Conservation (phyloP, 2,329 filamentous ascomycete species). For the Paramyrothecium roridum region DNA sequence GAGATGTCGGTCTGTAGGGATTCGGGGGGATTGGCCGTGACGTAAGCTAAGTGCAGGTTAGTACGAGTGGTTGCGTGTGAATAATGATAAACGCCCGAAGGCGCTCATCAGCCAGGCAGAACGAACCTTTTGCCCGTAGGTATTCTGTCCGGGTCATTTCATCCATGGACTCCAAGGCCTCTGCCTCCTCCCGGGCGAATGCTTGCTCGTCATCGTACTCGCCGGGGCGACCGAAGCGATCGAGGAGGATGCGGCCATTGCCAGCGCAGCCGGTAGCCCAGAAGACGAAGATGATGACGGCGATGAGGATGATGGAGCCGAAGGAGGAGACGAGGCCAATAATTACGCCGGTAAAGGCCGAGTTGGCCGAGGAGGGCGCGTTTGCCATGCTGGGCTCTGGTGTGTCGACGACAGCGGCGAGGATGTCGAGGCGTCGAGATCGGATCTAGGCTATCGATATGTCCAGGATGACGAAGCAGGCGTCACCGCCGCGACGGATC, state of each 20-base stretch:
- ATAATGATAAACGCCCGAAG: background rate
- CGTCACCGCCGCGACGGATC: conserved; percentile 1
- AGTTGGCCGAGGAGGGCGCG: conserved; percentile 29
- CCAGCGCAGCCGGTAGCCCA: conserved; percentile 68
- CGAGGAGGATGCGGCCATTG: conserved; percentile 85
- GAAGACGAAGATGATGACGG: conserved; percentile 88
- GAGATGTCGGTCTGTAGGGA: conserved; percentile 96
- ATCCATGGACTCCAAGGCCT: conserved; percentile 93
- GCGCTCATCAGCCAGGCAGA: background rate
- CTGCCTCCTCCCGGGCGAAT: conserved; percentile 88
- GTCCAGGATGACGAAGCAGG: background rate
- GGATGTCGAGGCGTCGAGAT: background rate
- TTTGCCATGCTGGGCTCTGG: conserved; percentile 23
- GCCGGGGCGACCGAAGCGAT: conserved; percentile 87
- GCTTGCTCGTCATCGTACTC: conserved; percentile 98
- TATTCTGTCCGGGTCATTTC: conserved; percentile 89
- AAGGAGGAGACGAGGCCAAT: conserved; percentile 95
- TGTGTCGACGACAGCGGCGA: conserved; percentile 2
- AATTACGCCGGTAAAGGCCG: conserved; percentile 71
- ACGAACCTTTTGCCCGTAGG: conserved; percentile 84
- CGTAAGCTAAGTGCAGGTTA: conserved; percentile 63
- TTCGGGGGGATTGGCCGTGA: conserved; percentile 91
- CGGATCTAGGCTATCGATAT: background rate
- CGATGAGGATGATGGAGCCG: conserved; percentile 82
- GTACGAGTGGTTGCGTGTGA: background rate